phyloP scores from a whole-genome alignment of 768 basidiomycete genomes.

The Suillus cothurnatus region DNA sequence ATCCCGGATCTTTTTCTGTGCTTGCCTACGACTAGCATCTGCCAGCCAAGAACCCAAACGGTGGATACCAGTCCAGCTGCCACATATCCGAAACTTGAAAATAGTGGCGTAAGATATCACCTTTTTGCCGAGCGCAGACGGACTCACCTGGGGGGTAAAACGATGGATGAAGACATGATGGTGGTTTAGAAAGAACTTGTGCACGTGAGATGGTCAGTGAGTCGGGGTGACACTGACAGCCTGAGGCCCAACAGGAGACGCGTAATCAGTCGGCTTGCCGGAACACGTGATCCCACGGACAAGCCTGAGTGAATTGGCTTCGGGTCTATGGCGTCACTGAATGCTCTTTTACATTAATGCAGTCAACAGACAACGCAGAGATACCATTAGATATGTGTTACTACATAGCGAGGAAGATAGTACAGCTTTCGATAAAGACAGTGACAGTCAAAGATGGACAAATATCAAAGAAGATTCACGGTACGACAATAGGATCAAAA shows the following conservation, averaged over 20 bases:
- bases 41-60: slow-evolving; percentile 27
- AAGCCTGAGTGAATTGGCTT: background rate
- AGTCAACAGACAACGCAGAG: background rate
- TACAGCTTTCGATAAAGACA: slow-evolving; percentile 1
- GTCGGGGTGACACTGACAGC: background rate
- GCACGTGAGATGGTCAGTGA: background rate
- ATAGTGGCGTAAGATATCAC: background rate
- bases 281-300: background rate
- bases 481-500: background rate
- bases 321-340: background rate
- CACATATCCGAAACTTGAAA: slow-evolving; percentile 23
- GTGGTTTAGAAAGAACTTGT: background rate
- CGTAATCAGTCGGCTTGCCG: background rate
- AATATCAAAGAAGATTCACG: background rate
- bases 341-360: background rate
- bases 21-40: slow-evolving; percentile 22
- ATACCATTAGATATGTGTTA: background rate
- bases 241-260: background rate
- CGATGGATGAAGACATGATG: slow-evolving; percentile 8
- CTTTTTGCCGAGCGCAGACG: background rate
- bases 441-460: background rate
- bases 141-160: slow-evolving; percentile 9
- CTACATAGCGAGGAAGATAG: background rate
- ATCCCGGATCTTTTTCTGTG: slow-evolving; percentile 30
- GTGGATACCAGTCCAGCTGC: slow-evolving; percentile 27